Evolutionary conservation across 1,284 basidiomycete species (phyloP), one percentile per base, ranked within the genome.

Genomic region (Salmacisia buchloeana): DNA sequence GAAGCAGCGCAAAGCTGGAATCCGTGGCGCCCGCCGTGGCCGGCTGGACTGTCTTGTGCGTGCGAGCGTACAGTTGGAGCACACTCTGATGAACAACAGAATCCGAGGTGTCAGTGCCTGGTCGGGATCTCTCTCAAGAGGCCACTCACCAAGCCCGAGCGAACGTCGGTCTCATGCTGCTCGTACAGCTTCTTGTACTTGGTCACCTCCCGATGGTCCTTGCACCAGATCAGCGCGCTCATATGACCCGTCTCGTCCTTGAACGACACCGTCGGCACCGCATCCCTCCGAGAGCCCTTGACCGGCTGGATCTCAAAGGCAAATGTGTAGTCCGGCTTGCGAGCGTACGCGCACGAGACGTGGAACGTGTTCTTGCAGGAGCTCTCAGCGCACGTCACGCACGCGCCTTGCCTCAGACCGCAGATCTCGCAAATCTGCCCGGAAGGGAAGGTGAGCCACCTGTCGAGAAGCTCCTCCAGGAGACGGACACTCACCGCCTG

Each of bases 301-400:
- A 89, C 90, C 54, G 89, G 85, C 69, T 88, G 86, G 54, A 97
- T 85, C 81, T 96, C 92, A 79, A 97, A 97, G 21, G 90, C 92
- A 69, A 97, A 90, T 69, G 85, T 88, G 81, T 88, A 87, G 2
- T 59, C 63, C 3, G 70, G 69, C 0, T 88, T 88, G 25, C 87
- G 83, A 61, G 84, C 85, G 89, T 89, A 96, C 12, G 92, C 94
- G 77, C 94, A 98, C 0, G 90, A 89, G 10, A 89, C 85, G 80
- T 98, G 94, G 78, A 88, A 93, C 63, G 88, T 86, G 59, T 85
- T 85, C 6, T 82, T 82, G 78, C 94, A 97, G 9, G 29, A 39
- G 4, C 69, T 57, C 69, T 92, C 91, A 41, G 82, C 85, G 81
- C 94, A 98, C 49, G 85, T 85, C 23, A 94, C 84, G 58, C 89